A percentile compares a stretch with the other conserved stretches of the same genome.
Conservation (phyloP, 495 filamentous ascomycete species). For the Penicillium diatomitis region DNA sequence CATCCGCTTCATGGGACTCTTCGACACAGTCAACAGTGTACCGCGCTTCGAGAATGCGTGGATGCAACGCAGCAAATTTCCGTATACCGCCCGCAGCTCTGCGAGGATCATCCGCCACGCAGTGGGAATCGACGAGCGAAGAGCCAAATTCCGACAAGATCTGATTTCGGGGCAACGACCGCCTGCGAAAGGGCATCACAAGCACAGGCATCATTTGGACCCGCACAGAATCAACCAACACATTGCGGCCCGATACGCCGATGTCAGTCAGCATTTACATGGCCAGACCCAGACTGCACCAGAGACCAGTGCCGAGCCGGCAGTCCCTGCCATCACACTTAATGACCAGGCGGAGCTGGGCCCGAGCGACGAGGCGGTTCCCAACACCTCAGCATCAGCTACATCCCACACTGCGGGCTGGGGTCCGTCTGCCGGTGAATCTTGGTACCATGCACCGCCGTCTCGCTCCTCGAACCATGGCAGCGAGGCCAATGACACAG, state of each 20-base stretch:
- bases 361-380: conserved; percentile 1
- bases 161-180: conserved; percentile 52
- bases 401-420: conserved; percentile 5
- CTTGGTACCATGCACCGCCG: conserved; percentile 26
- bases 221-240: conserved; percentile 14
- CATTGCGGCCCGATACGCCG: conserved; percentile 9
- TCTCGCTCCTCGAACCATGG: conserved; percentile 18
- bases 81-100: conserved; percentile 71
- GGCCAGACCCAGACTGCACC: conserved; percentile 11
- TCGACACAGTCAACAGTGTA: conserved; percentile 65
- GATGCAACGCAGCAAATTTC: conserved; percentile 76
- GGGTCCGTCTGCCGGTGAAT: conserved; percentile 18
- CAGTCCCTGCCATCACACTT: conserved; percentile 24
- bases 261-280: conserved; percentile 15
- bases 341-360: conserved; percentile 13
- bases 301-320: conserved; percentile 9
- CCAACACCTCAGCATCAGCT: not conserved
- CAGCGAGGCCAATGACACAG: conserved; percentile 4
- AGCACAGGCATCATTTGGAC: conserved; percentile 27
- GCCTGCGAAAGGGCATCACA: conserved; percentile 21
- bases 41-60: conserved; percentile 75
- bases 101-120: conserved; percentile 64
- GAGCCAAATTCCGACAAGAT: conserved; percentile 62
- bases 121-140: conserved; percentile 69
- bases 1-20: conserved; percentile 46